These are phyloP conservation scores for Corymbia maculata DNA, from an alignment of 345 rosid genomes.

Conservation along the genomic window DNA sequence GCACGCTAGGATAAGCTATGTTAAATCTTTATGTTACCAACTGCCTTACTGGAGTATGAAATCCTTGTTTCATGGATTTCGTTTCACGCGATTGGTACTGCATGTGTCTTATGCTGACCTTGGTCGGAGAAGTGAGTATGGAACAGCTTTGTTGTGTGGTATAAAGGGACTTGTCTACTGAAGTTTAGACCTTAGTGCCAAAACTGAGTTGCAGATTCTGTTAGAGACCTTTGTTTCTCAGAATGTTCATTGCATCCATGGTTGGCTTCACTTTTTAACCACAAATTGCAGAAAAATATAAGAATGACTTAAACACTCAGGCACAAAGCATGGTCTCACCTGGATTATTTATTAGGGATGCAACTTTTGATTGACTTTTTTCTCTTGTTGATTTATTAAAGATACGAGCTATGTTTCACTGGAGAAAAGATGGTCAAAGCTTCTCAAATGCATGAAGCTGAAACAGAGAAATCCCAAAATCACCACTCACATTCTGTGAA, in stretches of 20 bases:
- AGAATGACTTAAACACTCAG: background rate
- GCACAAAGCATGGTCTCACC: background rate
- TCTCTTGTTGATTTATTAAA: background rate
- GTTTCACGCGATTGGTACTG: background rate
- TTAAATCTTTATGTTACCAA: background rate
- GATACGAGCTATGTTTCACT: constrained; percentile 88
- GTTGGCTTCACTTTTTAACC: background rate
- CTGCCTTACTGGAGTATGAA: background rate
- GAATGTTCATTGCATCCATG: background rate
- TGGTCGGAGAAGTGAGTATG: background rate
- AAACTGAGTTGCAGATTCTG: background rate
- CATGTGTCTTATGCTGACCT: background rate
- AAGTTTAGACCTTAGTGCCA: background rate
- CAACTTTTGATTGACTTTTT: background rate
- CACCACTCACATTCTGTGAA: constrained; percentile 46
- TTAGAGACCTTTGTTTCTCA: background rate
- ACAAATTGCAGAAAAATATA: background rate
- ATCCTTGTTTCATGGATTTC: background rate
- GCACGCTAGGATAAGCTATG: background rate
- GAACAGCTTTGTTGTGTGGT: background rate
- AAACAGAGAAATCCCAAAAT: constrained; percentile 54
- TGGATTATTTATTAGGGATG: background rate
- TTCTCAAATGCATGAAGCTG: constrained; percentile 50
- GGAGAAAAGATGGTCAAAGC: constrained; percentile 84
- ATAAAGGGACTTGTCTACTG: background rate